phyloP scores from a whole-genome alignment of 345 rosid species.

The Balakata baccata region DNA sequence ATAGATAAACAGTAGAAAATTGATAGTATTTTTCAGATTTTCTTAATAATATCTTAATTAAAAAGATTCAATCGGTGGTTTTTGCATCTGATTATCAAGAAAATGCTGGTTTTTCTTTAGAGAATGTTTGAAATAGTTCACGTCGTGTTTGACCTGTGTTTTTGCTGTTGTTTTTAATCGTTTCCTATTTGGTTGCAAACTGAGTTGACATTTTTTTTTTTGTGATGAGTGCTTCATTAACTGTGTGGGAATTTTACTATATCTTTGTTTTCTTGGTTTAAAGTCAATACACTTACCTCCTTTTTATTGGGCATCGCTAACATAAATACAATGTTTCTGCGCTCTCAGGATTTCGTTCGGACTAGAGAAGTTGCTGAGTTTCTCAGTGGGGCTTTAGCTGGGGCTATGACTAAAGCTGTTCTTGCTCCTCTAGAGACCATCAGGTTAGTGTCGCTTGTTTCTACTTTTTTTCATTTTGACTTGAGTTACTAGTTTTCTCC shows the following conservation, averaged over 20 bases:
- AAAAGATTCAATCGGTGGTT: too few relatives aligned
- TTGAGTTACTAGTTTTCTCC: neutral
- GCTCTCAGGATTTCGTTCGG: conserved; percentile 57
- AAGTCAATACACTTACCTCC: neutral
- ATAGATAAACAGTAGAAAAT: neutral
- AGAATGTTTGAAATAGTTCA: too few relatives aligned
- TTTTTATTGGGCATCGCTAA: conserved; percentile 18
- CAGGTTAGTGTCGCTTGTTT: conserved; percentile 46
- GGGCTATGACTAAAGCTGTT: conserved; percentile 96
- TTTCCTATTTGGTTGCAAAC: conserved; percentile 11
- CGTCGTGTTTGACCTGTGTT: too few relatives aligned
- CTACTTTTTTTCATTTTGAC: conserved; percentile 3
- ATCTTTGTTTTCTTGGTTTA: neutral
- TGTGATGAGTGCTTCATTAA: too few relatives aligned
- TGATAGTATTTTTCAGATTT: neutral
- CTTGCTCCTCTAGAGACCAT: conserved; percentile 99
- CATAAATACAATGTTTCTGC: neutral
- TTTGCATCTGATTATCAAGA: neutral
- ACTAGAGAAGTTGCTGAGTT: conserved; percentile 87
- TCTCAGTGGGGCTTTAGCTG: conserved; percentile 95
- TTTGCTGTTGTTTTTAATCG: too few relatives aligned
- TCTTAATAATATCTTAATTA: neutral
- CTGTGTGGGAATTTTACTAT: neutral
- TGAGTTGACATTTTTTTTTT: too few relatives aligned
- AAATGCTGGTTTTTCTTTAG: neutral